Conservation (phyloP, 2,329 filamentous ascomycete species). For the Trichoderma koningii region DNA sequence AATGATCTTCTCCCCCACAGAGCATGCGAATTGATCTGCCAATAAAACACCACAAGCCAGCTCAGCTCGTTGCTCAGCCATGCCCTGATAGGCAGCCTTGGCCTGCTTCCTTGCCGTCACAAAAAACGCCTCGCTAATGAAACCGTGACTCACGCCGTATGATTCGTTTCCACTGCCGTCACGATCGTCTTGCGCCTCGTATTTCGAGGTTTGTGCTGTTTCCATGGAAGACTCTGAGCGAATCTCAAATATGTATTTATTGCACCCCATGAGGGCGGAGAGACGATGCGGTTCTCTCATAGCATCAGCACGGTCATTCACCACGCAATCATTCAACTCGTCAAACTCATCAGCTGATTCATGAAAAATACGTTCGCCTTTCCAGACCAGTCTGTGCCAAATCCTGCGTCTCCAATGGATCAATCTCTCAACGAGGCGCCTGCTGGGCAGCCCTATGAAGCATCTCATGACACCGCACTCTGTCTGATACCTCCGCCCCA, state of each 20-base stretch:
- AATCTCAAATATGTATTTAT: neutral
- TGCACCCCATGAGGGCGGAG: neutral
- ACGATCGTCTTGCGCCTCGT: neutral
- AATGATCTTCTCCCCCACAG: neutral
- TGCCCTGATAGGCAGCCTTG: neutral
- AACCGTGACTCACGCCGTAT: constrained; percentile 18
- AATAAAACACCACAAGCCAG: too few relatives aligned
- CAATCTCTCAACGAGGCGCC: neutral
- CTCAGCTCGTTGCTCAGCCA: neutral
- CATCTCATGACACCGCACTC: constrained; percentile 57
- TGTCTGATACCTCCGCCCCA: constrained; percentile 58
- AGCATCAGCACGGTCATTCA: neutral
- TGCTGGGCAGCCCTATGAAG: constrained; percentile 1
- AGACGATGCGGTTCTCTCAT: neutral
- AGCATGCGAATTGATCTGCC: too few relatives aligned
- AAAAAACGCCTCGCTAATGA: constrained; percentile 10
- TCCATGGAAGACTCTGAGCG: neutral
- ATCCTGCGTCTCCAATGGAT: neutral
- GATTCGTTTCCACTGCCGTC: neutral
- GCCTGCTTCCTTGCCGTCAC: neutral
- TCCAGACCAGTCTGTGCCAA: neutral
- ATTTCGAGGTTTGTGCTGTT: neutral
- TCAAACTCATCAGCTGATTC: neutral
- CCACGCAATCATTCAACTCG: neutral
- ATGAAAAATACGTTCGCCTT: neutral